These are phyloP conservation scores for Manihot esculenta DNA, from an alignment of 441 rosid species.

Conservation along the genomic window DNA sequence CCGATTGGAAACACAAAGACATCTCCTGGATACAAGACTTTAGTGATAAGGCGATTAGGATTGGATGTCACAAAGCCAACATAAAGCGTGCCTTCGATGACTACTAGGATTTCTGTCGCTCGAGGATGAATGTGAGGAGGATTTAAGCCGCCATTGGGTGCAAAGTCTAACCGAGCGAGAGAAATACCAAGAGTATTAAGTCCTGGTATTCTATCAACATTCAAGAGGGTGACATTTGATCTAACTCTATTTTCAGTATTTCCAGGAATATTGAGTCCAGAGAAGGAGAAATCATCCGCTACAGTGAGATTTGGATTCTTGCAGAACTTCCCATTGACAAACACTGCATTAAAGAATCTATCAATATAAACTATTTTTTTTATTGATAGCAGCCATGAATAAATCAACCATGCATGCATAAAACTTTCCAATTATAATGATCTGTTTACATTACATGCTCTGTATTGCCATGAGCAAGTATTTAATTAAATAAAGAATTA, in stretches of 20 bases:
- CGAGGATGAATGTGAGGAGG: constrained; percentile 37
- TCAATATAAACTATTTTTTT: too few relatives aligned
- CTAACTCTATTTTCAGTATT: constrained; percentile 26
- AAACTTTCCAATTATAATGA: too few relatives aligned
- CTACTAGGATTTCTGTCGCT: constrained; percentile 24
- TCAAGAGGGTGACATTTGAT: constrained; percentile 19
- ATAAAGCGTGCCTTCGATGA: neutral
- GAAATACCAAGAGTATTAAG: constrained; percentile 37
- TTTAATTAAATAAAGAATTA: too few relatives aligned
- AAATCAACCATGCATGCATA: too few relatives aligned
- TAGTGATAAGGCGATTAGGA: constrained; percentile 20
- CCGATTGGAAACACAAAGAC: constrained; percentile 27
- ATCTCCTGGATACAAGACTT: constrained; percentile 19
- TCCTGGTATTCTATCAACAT: constrained; percentile 26
- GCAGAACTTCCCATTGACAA: constrained; percentile 34
- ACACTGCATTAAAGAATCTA: constrained; percentile 10
- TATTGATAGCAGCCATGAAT: too few relatives aligned
- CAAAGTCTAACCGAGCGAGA: constrained; percentile 27
- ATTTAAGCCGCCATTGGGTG: constrained; percentile 27
- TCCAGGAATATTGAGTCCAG: too few relatives aligned
- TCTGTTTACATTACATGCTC: too few relatives aligned
- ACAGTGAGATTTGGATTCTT: constrained; percentile 27
- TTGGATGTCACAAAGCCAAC: constrained; percentile 19
- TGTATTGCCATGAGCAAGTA: too few relatives aligned
- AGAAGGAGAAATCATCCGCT: too few relatives aligned